Conservation (phyloP, 2,329 filamentous ascomycete species). For the Conoideocrella luteorostrata region DNA sequence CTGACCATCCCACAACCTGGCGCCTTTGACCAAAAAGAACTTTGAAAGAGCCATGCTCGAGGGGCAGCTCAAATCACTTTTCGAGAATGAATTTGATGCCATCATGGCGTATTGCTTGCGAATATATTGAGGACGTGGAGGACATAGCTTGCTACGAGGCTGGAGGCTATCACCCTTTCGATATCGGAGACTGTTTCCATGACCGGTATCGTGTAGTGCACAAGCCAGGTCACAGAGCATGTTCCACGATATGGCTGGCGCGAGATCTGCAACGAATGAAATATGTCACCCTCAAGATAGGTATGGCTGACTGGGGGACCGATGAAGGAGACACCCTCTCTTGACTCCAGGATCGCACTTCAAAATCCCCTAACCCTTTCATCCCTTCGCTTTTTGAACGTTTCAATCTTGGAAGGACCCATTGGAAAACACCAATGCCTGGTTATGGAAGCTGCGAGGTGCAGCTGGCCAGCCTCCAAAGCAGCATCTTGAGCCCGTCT, state of each 20-base stretch:
- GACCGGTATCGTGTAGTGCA: not conserved
- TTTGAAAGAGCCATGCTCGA: no score
- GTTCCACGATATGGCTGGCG: not conserved
- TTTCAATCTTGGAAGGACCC: conserved; percentile 17
- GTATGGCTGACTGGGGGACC: conserved; percentile 16
- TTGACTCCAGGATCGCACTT: no score
- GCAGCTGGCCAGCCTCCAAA: conserved; percentile 17
- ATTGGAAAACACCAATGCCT: conserved; percentile 23
- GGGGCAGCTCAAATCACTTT: no score
- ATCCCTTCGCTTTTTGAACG: conserved; percentile 14
- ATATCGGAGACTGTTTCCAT: not conserved
- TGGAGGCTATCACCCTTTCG: not conserved
- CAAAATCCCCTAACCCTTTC: not conserved
- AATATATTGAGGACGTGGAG: not conserved
- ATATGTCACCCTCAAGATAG: conserved; percentile 28
- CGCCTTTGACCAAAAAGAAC: no score
- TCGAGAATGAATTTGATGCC: no score
- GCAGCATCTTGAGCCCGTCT: conserved; percentile 10
- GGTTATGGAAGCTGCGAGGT: conserved; percentile 18
- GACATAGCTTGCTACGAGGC: not conserved
- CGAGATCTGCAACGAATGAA: not conserved
- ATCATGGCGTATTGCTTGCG: not conserved
- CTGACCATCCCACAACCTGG: no score
- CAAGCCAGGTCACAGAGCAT: not conserved
- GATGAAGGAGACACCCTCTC: conserved; percentile 17